A percentile compares a stretch with the other conserved stretches of the same genome.
These are phyloP conservation scores for Volutella citrinella DNA, from an alignment of 2,329 filamentous ascomycete species.

Conservation along the genomic window DNA sequence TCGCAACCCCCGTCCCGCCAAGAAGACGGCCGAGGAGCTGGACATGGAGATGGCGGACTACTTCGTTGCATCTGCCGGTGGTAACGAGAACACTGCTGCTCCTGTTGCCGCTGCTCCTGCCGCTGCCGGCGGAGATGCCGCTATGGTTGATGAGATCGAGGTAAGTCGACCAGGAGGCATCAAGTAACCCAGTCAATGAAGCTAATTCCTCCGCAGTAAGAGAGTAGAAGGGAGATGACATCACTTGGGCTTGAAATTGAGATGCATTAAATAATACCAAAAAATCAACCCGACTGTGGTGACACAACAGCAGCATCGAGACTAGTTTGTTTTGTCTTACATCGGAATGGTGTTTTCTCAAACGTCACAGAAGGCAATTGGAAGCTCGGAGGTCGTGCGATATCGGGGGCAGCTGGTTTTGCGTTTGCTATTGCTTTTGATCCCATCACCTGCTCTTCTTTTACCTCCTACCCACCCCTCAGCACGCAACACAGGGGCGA, in stretches of 20 bases:
- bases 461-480: constrained; percentile 5
- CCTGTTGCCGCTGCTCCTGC: constrained; percentile 47
- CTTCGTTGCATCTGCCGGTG: constrained; percentile 53
- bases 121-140: constrained; percentile 51
- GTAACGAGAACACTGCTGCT: constrained; percentile 43
- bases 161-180: constrained; percentile 21
- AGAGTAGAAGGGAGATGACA: neutral
- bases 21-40: constrained; percentile 94
- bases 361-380: constrained; percentile 9
- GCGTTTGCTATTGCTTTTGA: constrained; percentile 22
- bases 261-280: constrained; percentile 6
- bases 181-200: constrained; percentile 10
- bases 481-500: too few species aligned
- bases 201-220: constrained; percentile 12
- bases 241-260: neutral
- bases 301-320: too few species aligned
- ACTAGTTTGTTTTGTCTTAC: constrained; percentile 2
- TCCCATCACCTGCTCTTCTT: constrained; percentile 14
- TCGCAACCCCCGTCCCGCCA: constrained; percentile 60
- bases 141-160: constrained; percentile 67
- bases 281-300: too few species aligned
- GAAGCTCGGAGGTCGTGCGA: constrained; percentile 12
- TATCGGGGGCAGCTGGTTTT: constrained; percentile 22
- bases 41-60: constrained; percentile 98
- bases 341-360: constrained; percentile 18